A percentile compares a stretch with the other conserved stretches of the same genome.
phyloP scores from a whole-genome alignment of 129 eudicot genomes.

The Heracleum sosnowskyi region DNA sequence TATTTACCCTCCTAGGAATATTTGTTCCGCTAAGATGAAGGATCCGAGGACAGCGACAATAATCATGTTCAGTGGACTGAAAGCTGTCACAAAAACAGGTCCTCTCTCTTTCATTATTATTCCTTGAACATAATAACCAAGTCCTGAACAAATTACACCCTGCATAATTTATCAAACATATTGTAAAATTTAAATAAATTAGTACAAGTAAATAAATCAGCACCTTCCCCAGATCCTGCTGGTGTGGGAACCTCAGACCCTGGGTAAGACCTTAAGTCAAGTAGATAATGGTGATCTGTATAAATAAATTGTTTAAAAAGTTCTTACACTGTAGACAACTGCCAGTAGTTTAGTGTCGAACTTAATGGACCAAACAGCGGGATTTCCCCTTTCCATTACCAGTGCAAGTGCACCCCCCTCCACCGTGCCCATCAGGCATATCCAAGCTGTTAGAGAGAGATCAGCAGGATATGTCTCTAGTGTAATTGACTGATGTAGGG shows the following conservation, averaged over 20 bases:
- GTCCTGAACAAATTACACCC: constrained; percentile 11
- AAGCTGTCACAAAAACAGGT: constrained; percentile 84
- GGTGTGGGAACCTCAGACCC: background rate
- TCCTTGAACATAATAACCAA: constrained; percentile 9
- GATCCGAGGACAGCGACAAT: constrained; percentile 69
- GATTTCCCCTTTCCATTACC: constrained; percentile 70
- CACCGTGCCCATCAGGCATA: constrained; percentile 71
- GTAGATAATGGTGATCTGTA: background rate
- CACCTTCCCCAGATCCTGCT: background rate
- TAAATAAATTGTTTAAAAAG: background rate
- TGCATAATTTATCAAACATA: background rate
- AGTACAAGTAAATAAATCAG: background rate
- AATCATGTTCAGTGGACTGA: constrained; percentile 76
- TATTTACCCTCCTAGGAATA: constrained; percentile 66
- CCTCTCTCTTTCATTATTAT: constrained; percentile 25
- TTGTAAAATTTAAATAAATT: background rate
- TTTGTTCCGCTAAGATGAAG: constrained; percentile 56
- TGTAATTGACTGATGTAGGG: constrained; percentile 53
- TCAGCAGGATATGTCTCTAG: constrained; percentile 87
- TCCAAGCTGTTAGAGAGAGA: constrained; percentile 90
- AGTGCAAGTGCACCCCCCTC: constrained; percentile 68
- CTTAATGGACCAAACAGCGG: constrained; percentile 69
- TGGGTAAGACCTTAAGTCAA: background rate
- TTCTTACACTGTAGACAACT: constrained; percentile 58
- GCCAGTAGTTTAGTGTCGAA: constrained; percentile 73